Evolutionary conservation across 2,329 filamentous ascomycete species (phyloP), one percentile per base, ranked within the genome.

Genomic region (Colletotrichum sp.): DNA sequence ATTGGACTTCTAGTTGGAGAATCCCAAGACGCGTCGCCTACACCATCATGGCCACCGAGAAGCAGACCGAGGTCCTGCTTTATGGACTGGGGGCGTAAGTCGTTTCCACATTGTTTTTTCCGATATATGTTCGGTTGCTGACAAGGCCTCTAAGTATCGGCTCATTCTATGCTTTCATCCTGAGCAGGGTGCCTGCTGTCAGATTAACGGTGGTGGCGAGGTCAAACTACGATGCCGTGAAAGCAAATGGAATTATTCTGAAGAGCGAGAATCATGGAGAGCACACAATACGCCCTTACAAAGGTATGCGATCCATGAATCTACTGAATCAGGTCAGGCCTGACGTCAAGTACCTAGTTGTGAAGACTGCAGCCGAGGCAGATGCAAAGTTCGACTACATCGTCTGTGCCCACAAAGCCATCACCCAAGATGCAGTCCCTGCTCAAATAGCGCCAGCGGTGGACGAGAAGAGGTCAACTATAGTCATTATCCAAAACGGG

Each of bases 401-500:
- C 9, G 85, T 92, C 28, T 89, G 91, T 72, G 88, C 87, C 63
- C 90, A 90, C 12, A 92, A 92, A 81, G 90, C 90, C 10, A 86
- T 88, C 59, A 82, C 86, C 34, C 86, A 87, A 49, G 81, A 81
- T 2, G 77, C 81, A 0, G 84, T 85, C 1, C 85, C 87, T 5
- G 79, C 82, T 6, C 75, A 80, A 52, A 79, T 86, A 44, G 77
- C 78, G 15, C 80, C 85, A 77, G 78, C 81, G 77, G 81, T 90
- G 2, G 84, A 86, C 8, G 80, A 80, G 15, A 66, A 69, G 24
- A 84, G 64, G 70, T 92, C 90, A 0, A 87, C 88, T 0, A 89
- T 93, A 55, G 90, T 91, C 9, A 87, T 93, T 1, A 87, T 92
- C 18, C 91, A 93, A 77, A 93, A 93, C 78, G 92, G 92, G 1